Conservation (phyloP, 306 rosid species). For the Glycine tomentella region DNA sequence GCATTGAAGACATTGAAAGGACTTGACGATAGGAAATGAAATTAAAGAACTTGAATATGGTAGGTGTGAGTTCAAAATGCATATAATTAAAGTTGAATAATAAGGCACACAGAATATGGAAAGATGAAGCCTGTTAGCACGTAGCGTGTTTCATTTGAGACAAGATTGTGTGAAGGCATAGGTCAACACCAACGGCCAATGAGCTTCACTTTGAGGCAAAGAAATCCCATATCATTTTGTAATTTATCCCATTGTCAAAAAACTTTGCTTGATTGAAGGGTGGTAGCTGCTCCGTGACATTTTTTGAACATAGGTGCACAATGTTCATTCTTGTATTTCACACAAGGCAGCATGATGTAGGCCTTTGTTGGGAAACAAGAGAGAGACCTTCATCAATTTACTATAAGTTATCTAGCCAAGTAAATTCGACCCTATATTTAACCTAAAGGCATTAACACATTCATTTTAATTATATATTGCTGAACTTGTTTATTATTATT, state of each 20-base stretch:
- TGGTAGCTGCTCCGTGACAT: slow-evolving; percentile 28
- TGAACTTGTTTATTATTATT: no score
- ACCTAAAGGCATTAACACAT: no score
- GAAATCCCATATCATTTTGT: not conserved
- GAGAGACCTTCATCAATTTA: no score
- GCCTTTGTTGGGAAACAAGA: no score
- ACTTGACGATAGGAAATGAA: slow-evolving; percentile 46
- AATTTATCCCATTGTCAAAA: slow-evolving; percentile 29
- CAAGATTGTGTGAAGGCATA: slow-evolving; percentile 23
- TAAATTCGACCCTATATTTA: no score
- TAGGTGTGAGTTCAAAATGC: slow-evolving; percentile 49
- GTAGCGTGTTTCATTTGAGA: slow-evolving; percentile 40
- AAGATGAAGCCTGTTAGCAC: slow-evolving; percentile 21
- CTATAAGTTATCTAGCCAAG: no score
- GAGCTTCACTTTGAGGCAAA: slow-evolving; percentile 21
- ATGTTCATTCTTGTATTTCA: not conserved
- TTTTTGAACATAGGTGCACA: slow-evolving; percentile 6
- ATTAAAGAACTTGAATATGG: slow-evolving; percentile 49
- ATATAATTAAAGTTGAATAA: slow-evolving; percentile 50
- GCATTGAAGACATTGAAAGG: slow-evolving; percentile 58
- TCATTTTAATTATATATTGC: no score
- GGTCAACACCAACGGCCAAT: slow-evolving; percentile 49
- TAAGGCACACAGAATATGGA: slow-evolving; percentile 23
- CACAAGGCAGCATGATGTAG: not conserved
- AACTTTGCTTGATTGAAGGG: slow-evolving; percentile 49